Evolutionary conservation across 305 asterid genomes (phyloP).

Genomic region (Fraxinus floribunda): DNA sequence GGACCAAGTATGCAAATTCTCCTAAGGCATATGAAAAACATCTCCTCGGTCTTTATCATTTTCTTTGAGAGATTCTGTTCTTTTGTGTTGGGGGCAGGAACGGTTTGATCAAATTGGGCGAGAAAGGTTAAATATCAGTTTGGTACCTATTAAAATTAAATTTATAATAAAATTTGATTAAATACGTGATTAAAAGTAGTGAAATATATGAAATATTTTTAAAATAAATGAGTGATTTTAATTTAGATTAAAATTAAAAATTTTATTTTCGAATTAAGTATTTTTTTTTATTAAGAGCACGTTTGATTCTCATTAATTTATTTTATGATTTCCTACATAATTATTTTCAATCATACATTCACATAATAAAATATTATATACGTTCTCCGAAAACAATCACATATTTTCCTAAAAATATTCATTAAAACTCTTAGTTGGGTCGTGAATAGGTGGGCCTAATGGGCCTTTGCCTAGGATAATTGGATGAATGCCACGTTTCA

Average conservation of each 20-base stretch:
- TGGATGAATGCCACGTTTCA: conserved; percentile 31
- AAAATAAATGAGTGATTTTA: no score
- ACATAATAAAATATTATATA: no score
- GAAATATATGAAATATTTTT: not conserved
- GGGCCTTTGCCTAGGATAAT: not conserved
- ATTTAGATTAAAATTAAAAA: no score
- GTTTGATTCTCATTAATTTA: no score
- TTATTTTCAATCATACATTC: not conserved
- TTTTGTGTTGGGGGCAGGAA: not conserved
- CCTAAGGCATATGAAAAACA: not conserved
- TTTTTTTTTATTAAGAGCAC: no score
- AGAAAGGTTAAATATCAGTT: no score
- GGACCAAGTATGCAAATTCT: not conserved
- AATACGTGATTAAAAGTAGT: no score
- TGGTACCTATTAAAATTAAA: no score
- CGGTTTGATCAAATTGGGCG: not conserved
- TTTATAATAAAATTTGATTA: not conserved
- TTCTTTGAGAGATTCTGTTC: not conserved
- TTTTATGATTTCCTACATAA: no score
- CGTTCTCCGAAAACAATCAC: not conserved
- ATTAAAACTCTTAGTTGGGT: not conserved
- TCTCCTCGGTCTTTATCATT: not conserved
- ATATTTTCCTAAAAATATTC: no score
- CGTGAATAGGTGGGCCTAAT: conserved; percentile 24
- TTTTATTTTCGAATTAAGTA: no score